A percentile compares a stretch with the other conserved stretches of the same genome.
These are phyloP conservation scores for Rhodomyrtus tomentosa DNA, from an alignment of 345 rosid genomes.

Conservation along the genomic window DNA sequence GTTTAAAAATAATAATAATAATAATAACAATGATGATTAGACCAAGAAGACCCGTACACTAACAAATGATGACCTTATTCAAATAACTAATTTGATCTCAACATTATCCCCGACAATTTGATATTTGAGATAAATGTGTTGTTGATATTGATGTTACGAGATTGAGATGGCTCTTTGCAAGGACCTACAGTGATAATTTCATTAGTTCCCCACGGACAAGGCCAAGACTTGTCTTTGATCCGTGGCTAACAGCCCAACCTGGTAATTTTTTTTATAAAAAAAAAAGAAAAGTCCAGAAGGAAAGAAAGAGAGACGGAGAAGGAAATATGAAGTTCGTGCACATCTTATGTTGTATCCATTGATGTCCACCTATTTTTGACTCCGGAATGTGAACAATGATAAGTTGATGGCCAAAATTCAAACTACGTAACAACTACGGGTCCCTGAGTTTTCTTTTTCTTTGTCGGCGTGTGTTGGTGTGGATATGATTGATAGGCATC, in stretches of 20 bases:
- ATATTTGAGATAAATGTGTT: no score
- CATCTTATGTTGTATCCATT: not conserved
- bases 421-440: not conserved
- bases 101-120: not conserved
- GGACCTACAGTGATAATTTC: not conserved
- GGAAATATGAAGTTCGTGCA: not conserved
- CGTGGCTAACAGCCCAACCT: accelerated
- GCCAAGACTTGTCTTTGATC: not conserved
- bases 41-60: not conserved
- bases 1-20: no score
- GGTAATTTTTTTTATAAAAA: no score
- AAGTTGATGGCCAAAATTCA: not conserved
- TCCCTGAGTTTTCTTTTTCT: not conserved
- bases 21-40: not conserved
- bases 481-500: not conserved
- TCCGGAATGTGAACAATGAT: not conserved
- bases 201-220: not conserved
- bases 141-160: no score
- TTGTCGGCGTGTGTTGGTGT: not conserved
- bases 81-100: not conserved
- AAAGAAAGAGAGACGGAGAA: not conserved
- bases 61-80: not conserved
- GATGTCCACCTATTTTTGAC: not conserved
- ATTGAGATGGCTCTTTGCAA: not conserved
- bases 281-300: not conserved